Conservation (phyloP, 1,139 yeast genomes). For the Sugiyamaella sp. region DNA sequence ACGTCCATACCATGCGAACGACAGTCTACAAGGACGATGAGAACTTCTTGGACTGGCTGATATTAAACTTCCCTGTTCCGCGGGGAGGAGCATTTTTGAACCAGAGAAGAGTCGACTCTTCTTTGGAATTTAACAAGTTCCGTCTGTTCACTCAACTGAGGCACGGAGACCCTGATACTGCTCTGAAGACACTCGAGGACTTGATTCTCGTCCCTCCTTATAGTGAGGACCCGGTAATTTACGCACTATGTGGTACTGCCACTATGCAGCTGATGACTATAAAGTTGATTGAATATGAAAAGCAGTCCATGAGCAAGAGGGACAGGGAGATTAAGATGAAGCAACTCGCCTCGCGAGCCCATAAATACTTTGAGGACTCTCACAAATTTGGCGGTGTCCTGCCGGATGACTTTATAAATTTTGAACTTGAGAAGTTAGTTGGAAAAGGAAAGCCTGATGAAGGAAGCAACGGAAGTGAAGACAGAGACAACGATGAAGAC, state of each 20-base stretch:
- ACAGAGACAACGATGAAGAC: conserved; percentile 15
- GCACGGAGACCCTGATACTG: conserved; percentile 31
- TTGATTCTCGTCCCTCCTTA: conserved; percentile 52
- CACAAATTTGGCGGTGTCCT: conserved; percentile 37
- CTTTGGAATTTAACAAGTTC: conserved; percentile 25
- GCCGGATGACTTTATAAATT: conserved; percentile 32
- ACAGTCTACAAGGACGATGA: conserved; percentile 30
- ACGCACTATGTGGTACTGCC: conserved; percentile 36
- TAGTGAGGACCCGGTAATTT: conserved; percentile 49
- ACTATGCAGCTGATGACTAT: conserved; percentile 31
- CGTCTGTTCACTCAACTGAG: conserved; percentile 32
- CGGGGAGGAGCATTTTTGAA: not conserved
- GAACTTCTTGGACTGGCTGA: conserved; percentile 37
- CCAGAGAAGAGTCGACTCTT: not conserved
- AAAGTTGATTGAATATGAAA: conserved; percentile 14
- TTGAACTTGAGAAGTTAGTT: conserved; percentile 20
- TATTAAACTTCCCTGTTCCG: conserved; percentile 31
- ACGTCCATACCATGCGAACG: conserved; percentile 28
- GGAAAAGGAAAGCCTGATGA: not conserved
- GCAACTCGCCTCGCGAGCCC: conserved; percentile 28
- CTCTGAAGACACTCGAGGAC: conserved; percentile 44
- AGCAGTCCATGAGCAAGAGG: not conserved
- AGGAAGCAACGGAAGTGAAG: not conserved
- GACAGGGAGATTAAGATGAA: conserved; percentile 5
- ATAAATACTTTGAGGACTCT: conserved; percentile 41